These are phyloP conservation scores for Termitomyces sp. DNA, from an alignment of 768 basidiomycete species.

Conservation along the genomic window DNA sequence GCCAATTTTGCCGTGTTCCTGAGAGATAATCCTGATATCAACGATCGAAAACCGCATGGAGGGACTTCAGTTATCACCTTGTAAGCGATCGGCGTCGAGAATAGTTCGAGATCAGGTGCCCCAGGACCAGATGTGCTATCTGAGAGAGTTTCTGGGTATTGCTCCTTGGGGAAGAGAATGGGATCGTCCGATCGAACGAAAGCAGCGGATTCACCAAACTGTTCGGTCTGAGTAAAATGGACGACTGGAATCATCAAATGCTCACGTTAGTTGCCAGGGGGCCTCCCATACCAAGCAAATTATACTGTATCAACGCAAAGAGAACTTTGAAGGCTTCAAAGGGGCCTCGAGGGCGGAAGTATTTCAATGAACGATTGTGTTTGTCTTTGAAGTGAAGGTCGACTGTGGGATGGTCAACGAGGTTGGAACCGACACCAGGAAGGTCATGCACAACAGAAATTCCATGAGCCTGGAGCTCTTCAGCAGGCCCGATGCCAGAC, in stretches of 20 bases:
- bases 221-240: conserved; percentile 20
- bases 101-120: conserved; percentile 42
- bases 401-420: conserved; percentile 66
- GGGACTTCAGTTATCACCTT: conserved; percentile 20
- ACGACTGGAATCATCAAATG: neutral
- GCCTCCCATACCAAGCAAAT: conserved; percentile 38
- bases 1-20: conserved; percentile 33
- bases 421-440: conserved; percentile 70
- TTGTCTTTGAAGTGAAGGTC: conserved; percentile 52
- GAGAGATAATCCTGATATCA: neutral
- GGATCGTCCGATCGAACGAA: conserved; percentile 51
- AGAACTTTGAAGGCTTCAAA: conserved; percentile 26
- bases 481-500: conserved; percentile 72
- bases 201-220: conserved; percentile 48
- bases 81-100: conserved; percentile 36
- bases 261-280: conserved; percentile 53
- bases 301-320: conserved; percentile 37
- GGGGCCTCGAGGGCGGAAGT: conserved; percentile 26
- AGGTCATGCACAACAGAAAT: conserved; percentile 61
- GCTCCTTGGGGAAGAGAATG: conserved; percentile 36
- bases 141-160: conserved; percentile 26
- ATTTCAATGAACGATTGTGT: conserved; percentile 37
- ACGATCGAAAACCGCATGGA: neutral
- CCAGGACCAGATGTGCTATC: conserved; percentile 37
- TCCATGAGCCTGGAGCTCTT: conserved; percentile 45